These are phyloP conservation scores for Poa annua DNA, from an alignment of 176 grass and related monocot species.

Conservation along the genomic window DNA sequence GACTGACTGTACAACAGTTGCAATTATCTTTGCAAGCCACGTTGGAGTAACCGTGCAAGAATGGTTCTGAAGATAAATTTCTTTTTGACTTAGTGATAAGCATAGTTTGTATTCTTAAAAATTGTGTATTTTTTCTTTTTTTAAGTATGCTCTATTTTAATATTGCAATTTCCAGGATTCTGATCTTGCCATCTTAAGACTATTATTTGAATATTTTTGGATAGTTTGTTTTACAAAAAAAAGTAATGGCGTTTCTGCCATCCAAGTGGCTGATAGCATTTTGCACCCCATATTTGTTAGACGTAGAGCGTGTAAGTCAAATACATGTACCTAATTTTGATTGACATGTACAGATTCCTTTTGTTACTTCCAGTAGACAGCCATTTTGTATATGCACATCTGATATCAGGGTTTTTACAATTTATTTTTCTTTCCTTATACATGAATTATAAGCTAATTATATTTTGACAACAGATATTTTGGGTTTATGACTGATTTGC, in stretches of 20 bases:
- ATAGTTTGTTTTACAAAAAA: conserved; percentile 12
- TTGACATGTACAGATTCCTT: not conserved
- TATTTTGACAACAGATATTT: conserved; percentile 29
- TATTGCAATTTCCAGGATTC: not conserved
- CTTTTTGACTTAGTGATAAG: not conserved
- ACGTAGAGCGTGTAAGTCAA: not conserved
- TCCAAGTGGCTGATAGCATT: conserved; percentile 2
- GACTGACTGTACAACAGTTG: not conserved
- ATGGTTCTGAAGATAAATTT: not conserved
- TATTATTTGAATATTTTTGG: not conserved
- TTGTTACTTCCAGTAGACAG: not conserved
- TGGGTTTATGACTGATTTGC: conserved; percentile 53
- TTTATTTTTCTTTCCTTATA: conserved; percentile 17
- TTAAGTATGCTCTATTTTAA: not conserved
- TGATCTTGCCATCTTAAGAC: not conserved
- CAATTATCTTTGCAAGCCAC: not conserved
- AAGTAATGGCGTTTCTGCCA: not conserved
- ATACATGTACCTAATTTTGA: not conserved
- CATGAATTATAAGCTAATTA: not conserved
- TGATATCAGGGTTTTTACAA: not conserved
- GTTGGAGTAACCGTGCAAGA: not conserved
- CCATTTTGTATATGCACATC: not conserved
- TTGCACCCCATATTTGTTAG: not conserved
- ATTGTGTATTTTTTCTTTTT: not conserved
- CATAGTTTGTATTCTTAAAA: not conserved